Conservation (phyloP, 768 basidiomycete genomes). For the Suillus hirtellus region DNA sequence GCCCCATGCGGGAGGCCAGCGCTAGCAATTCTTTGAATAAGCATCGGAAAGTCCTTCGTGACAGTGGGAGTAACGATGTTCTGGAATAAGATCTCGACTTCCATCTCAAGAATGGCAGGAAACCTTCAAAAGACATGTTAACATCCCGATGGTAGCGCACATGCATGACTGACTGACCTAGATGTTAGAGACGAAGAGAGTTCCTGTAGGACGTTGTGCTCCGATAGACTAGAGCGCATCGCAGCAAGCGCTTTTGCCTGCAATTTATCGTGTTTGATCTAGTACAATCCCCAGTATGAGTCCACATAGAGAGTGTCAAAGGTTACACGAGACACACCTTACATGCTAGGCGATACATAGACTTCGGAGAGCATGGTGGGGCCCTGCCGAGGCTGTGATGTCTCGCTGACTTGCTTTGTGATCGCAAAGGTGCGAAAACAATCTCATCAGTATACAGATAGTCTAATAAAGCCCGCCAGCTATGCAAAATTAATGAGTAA, state of each 20-base stretch:
- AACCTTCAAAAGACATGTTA: slow-evolving; percentile 6
- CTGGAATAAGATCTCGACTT: slow-evolving; percentile 15
- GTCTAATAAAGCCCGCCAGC: slow-evolving; percentile 35
- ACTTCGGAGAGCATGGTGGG: slow-evolving; percentile 35
- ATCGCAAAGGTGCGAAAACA: slow-evolving; percentile 29
- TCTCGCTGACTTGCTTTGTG: slow-evolving; percentile 6
- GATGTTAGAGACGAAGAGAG: slow-evolving; percentile 29
- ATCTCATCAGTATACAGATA: slow-evolving; percentile 37
- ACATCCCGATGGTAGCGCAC: too few species aligned
- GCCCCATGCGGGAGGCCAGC: slow-evolving; percentile 16
- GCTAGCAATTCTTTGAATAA: slow-evolving; percentile 11
- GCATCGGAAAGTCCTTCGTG: slow-evolving; percentile 4
- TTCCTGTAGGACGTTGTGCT: slow-evolving; percentile 27
- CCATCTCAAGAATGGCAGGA: slow-evolving; percentile 10
- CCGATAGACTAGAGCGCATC: slow-evolving; percentile 19
- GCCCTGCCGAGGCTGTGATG: neutral
- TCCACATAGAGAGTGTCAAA: neutral
- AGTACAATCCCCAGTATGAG: neutral
- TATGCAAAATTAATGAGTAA: slow-evolving; percentile 15
- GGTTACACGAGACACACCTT: slow-evolving; percentile 23
- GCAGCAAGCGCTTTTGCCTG: slow-evolving; percentile 19
- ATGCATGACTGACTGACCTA: slow-evolving; percentile 15
- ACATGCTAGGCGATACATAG: slow-evolving; percentile 39
- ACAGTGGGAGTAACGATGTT: slow-evolving; percentile 10
- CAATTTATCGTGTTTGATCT: slow-evolving; percentile 25